These are phyloP conservation scores for Trichoderma sp. DNA, from an alignment of 2,329 filamentous ascomycete genomes.

Conservation along the genomic window DNA sequence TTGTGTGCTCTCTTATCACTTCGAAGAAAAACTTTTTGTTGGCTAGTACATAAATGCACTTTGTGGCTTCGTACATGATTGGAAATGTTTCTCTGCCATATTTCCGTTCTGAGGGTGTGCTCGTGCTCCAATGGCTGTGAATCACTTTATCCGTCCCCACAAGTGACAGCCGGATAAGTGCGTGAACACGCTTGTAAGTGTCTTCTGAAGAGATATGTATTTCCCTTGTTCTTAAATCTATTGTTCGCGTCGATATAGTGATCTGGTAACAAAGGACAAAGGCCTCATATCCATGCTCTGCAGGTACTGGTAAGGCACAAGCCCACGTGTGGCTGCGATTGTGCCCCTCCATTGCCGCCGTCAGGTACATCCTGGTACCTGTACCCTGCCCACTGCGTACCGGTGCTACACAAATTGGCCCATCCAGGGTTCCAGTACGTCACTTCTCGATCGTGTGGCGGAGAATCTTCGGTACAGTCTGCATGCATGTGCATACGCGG, in stretches of 20 bases:
- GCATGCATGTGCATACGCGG: conserved; percentile 19
- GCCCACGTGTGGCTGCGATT: neutral
- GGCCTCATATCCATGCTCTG: neutral
- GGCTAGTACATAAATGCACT: neutral
- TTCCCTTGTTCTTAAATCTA: neutral
- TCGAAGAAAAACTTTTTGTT: neutral
- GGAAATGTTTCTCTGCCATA: neutral
- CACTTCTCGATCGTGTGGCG: conserved; percentile 2
- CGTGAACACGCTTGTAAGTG: neutral
- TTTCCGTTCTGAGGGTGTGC: neutral
- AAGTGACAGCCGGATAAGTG: neutral
- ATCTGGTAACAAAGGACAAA: neutral
- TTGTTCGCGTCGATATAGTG: neutral
- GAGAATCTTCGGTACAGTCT: conserved; percentile 16
- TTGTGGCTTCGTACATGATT: neutral
- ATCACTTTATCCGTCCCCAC: neutral
- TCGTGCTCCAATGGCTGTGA: neutral
- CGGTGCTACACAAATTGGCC: neutral
- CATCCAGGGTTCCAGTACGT: conserved; percentile 6
- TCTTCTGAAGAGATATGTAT: neutral
- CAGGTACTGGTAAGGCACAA: neutral
- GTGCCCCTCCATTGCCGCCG: neutral
- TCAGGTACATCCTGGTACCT: neutral
- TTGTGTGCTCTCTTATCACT: neutral
- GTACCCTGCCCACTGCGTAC: neutral